Percentiles rank a stretch among this genome's conserved stretches.
These are phyloP conservation scores for Dipteronia dyeriana DNA, from an alignment of 345 rosid genomes.

Conservation along the genomic window DNA sequence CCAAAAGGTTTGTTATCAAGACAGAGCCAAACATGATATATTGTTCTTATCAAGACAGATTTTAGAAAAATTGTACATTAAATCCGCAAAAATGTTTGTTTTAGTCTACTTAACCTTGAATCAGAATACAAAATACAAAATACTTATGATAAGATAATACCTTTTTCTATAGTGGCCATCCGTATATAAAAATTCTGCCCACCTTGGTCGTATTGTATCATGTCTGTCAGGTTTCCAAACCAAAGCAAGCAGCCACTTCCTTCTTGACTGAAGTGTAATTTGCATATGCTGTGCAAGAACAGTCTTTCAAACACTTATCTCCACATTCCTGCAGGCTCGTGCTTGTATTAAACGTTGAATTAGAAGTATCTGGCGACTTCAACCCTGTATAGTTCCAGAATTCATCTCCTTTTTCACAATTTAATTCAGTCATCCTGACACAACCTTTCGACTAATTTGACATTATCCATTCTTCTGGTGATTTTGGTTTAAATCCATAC, in stretches of 20 bases:
- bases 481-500: slow-evolving; percentile 44
- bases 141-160: slow-evolving; percentile 15
- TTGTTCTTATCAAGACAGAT: too few relatives aligned
- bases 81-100: too few relatives aligned
- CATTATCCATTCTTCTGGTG: slow-evolving; percentile 37
- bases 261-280: slow-evolving; percentile 32
- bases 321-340: slow-evolving; percentile 31
- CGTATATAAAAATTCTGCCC: slow-evolving; percentile 32
- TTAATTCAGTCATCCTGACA: slow-evolving; percentile 34
- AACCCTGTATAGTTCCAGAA: slow-evolving; percentile 33
- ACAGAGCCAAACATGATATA: too few relatives aligned
- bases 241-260: slow-evolving; percentile 60
- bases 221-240: slow-evolving; percentile 46
- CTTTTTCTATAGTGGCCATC: slow-evolving; percentile 29
- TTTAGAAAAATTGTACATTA: too few relatives aligned
- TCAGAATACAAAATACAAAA: too few relatives aligned
- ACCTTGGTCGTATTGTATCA: slow-evolving; percentile 16
- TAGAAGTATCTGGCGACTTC: slow-evolving; percentile 47
- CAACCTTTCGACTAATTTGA: slow-evolving; percentile 54
- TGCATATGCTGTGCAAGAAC: slow-evolving; percentile 57
- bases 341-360: slow-evolving; percentile 25
- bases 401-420: slow-evolving; percentile 38
- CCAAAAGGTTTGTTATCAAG: too few relatives aligned
- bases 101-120: too few relatives aligned
- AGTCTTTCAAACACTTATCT: slow-evolving; percentile 37